Evolutionary conservation across 202 grass and related monocot genomes (phyloP), one percentile per base, ranked within the genome.

Genomic region (Schoenoplectus triqueter): DNA sequence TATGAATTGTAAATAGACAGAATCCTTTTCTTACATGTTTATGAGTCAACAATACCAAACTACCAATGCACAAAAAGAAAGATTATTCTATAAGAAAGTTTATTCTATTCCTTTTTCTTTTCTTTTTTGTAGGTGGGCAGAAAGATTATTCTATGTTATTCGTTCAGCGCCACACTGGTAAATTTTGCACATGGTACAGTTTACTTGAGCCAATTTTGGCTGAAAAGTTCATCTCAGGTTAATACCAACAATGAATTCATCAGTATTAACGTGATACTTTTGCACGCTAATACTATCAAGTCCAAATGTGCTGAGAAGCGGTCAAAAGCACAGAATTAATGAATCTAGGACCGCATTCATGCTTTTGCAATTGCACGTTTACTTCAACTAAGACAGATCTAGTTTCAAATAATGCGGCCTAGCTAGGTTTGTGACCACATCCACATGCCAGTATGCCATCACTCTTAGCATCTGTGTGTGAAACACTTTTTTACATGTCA

Each of bases 341-440:
- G 22, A 7, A 78, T 57, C 5, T 42, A 57, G 73, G 21, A 57
- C 31, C 14, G 73, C 73, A 78, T 60, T 44, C 50, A 60, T 39
- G 52, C 54, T 60, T 78, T 31, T 31, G 31, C 31, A 31, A 31
- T 55, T 56, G 21, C 21, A 40, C 21, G 51, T 59, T 78, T 57
- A 56, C 13, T 78, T 78, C 54, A 78, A 55, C 54, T 41, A 60
- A 22, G 54, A 44, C 54, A 42, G 74, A 22, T 60, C 74, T 78
- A 31, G 54, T 78, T 78, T 78, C 74, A 78, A 78, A 60, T 78
- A 78, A 78, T 78, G 74, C 74, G 74, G 74, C 74, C 31, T 31
- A 31, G 31, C 14, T 44, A 78, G 10, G 2, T 42, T 78, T 60
- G 54, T 59, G 22, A 78, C 74, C 74, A 78, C 74, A 77, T 2